Evolutionary conservation across 345 rosid species (phyloP).

Genomic region (Dovyalis caffra): DNA sequence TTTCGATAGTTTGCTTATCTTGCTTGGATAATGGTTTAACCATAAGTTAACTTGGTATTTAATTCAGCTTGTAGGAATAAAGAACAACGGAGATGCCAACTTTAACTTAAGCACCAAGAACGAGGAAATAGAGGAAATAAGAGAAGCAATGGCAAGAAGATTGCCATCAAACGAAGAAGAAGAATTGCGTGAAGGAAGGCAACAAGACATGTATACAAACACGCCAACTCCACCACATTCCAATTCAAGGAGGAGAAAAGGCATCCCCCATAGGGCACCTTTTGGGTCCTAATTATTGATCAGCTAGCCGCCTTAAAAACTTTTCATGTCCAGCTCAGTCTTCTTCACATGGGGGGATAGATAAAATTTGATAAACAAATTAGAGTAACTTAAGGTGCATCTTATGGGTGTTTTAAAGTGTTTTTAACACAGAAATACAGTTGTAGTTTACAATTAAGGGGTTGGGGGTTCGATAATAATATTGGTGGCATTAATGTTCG

Average conservation of each 20-base stretch:
- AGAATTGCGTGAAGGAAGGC: slow-evolving; percentile 62
- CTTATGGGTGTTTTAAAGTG: slow-evolving; percentile 6
- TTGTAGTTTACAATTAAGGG: not conserved
- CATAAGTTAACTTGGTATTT: not conserved
- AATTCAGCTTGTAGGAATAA: slow-evolving; percentile 69
- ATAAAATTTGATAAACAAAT: not conserved
- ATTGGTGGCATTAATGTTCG: slow-evolving; percentile 21
- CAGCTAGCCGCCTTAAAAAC: not conserved
- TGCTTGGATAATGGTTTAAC: not conserved
- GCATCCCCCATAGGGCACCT: slow-evolving; percentile 85
- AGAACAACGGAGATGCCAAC: slow-evolving; percentile 58
- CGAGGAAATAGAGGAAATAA: slow-evolving; percentile 39
- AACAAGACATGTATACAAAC: slow-evolving; percentile 53
- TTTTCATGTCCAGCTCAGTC: slow-evolving; percentile 22
- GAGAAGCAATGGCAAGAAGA: slow-evolving; percentile 34
- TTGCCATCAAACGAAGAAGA: slow-evolving; percentile 40
- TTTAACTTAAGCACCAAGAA: slow-evolving; percentile 42
- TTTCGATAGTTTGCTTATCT: not conserved
- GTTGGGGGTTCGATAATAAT: slow-evolving; percentile 20
- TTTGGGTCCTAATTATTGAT: slow-evolving; percentile 19
- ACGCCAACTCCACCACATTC: slow-evolving; percentile 59
- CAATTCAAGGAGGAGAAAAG: slow-evolving; percentile 77
- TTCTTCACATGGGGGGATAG: slow-evolving; percentile 11
- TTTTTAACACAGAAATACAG: not conserved
- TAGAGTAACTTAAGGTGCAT: not conserved